phyloP scores from a whole-genome alignment of 805 yeast genomes.

The Priceomyces haplophilus region DNA sequence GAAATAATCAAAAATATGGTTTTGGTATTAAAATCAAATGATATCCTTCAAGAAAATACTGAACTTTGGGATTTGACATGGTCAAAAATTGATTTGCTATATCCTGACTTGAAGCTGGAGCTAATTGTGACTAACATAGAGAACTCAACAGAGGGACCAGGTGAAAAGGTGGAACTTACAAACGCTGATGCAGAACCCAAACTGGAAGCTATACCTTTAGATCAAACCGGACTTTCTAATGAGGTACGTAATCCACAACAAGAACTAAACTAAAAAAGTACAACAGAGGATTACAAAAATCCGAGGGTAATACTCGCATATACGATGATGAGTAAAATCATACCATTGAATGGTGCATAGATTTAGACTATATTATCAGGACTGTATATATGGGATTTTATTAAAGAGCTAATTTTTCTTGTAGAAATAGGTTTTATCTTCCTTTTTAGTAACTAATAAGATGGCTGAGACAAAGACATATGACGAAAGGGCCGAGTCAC shows the following conservation, averaged over 20 bases:
- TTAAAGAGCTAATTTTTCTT: neutral
- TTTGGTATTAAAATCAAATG: conserved; percentile 32
- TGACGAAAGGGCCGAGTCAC: conserved; percentile 64
- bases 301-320: no score
- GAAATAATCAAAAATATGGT: conserved; percentile 43
- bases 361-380: neutral
- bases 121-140: conserved; percentile 7
- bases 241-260: neutral
- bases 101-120: conserved; percentile 26
- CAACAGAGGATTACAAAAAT: neutral
- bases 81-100: conserved; percentile 26
- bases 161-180: neutral
- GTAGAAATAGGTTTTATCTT: no score
- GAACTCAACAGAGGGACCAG: neutral
- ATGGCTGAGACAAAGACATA: conserved; percentile 43
- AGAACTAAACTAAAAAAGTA: neutral
- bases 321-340: neutral
- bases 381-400: neutral
- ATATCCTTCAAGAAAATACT: conserved; percentile 18
- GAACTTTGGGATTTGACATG: conserved; percentile 34
- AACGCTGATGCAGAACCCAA: no score
- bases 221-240: neutral
- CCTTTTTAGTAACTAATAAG: neutral
- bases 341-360: neutral
- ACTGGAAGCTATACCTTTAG: no score